Base-by-base conservation (phyloP, 2,329 filamentous ascomycete genomes). In the Aureobasidium sp. region DNA sequence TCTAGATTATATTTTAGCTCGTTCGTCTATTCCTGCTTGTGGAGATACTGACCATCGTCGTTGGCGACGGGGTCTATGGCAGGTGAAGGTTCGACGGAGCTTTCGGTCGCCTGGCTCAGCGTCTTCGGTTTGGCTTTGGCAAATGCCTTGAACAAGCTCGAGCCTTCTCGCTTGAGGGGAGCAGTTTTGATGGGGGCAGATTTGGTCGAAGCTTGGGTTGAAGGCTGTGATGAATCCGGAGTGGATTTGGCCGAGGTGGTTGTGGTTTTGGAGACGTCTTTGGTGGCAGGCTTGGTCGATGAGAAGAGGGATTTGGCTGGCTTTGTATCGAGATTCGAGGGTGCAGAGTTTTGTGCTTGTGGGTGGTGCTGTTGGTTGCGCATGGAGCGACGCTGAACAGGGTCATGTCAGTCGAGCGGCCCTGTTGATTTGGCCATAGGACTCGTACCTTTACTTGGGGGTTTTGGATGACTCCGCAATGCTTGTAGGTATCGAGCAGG, bases 91-190 rank as follows among this genome's bases (percentile, higher is more conserved):
- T 72, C 72, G 11, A 69, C 68, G 5, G 75, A 76, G 51, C 66
- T 73, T 45, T 70, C 69, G 15, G 76, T 73, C 3, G 72, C 71
- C 71, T 78, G 65, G 68, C 75, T 70, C 75, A 80, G 66, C 67
- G 68, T 67, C 64, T 77, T 90, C 5, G 86, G 78, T 68, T 86
- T 87, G 2, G 80, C 73, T 44, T 69, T 90, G 15, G 89, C 88
- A 71, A 95, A 95, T 0, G 90, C 88, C 64, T 87, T 87, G 80
- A 94, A 91, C 29, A 95, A 84, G 63, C 84, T 83, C 2, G 86
- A 84, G 17, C 77, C 79, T 59, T 83, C 82, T 62, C 83, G 83
- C 69, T 89, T 90, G 2, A 81, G 66, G 6, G 74, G 71, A 2
- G 77, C 69, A 20, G 72, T 62, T 65, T 79, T 80, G 57, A 72